Evolutionary conservation across 2,329 filamentous ascomycete genomes (phyloP).

Genomic region (Purpureocillium takamizusanense): DNA sequence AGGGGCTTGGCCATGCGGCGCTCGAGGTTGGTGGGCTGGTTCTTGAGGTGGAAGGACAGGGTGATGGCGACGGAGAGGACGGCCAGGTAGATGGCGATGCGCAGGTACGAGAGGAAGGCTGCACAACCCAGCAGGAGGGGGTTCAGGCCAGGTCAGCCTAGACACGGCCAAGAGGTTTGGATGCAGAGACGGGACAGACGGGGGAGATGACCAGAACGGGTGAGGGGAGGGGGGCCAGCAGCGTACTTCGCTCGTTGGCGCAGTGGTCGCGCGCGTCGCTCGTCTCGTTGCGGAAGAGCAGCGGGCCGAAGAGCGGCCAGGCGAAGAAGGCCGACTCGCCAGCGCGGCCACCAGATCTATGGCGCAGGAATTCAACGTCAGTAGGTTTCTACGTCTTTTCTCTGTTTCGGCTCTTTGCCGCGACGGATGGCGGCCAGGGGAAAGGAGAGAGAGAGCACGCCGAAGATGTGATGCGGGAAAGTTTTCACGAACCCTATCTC

Average conservation of each 20-base stretch:
- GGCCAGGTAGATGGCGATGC: conserved; percentile 82
- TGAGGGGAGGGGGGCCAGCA: too few species aligned
- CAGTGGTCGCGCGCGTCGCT: conserved; percentile 72
- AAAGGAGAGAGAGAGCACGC: too few species aligned
- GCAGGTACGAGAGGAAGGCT: conserved; percentile 84
- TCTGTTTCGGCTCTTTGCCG: too few species aligned
- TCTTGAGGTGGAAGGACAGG: conserved; percentile 84
- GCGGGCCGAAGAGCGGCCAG: conserved; percentile 54
- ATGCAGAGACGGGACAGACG: too few species aligned
- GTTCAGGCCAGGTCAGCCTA: too few species aligned
- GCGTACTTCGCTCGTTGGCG: conserved; percentile 63
- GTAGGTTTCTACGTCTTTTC: too few species aligned
- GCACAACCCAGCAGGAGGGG: too few species aligned
- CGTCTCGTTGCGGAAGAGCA: conserved; percentile 66
- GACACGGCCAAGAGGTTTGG: too few species aligned
- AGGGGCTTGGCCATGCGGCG: conserved; percentile 71
- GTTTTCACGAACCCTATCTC: conserved; percentile 16
- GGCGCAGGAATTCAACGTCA: too few species aligned
- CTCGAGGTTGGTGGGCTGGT: conserved; percentile 61
- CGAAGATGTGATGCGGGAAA: too few species aligned
- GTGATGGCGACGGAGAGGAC: conserved; percentile 85
- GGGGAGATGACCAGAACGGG: too few species aligned
- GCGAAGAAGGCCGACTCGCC: conserved; percentile 41
- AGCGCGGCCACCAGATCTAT: conserved; percentile 9
- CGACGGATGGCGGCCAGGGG: too few species aligned